Base-by-base conservation (phyloP, 495 filamentous ascomycete genomes). In the Extremus antarcticus region DNA sequence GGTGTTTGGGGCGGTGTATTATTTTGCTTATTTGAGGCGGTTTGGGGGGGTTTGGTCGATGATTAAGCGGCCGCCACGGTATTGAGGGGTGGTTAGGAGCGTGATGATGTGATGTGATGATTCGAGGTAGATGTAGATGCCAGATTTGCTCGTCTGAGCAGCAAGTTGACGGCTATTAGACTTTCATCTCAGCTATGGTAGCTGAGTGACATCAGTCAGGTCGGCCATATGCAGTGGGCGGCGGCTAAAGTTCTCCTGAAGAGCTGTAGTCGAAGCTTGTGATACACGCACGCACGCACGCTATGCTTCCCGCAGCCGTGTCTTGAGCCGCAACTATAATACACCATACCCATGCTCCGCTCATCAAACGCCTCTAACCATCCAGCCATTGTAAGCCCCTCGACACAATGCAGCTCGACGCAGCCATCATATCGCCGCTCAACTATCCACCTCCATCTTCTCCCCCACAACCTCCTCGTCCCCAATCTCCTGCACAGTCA, bases 361-460 rank as follows among this genome's bases (percentile, higher is more conserved):
- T 35, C 29, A 4, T 7, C 29, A 35, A 35, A 35, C 29, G 29
- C 29, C 29, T 35, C 13, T 13, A 4, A 7, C 13, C 29, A 7
- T 35, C 13, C 29, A n/a, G n/a, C n/a, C n/a, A n/a, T n/a, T n/a
- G n/a, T n/a, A n/a, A n/a, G n/a, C n/a, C n/a, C n/a, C n/a, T n/a
- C n/a, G n/a, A n/a, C n/a, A n/a, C n/a, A n/a, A n/a, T n/a, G n/a
- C 13, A 7, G 29, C 29, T 35, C 13, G 29, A 35, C 13, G 29
- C 13, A n/a, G n/a, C n/a, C n/a, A n/a, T n/a, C n/a, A n/a, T n/a
- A n/a, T 35, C 7, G 13, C 29, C 13, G 7, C 29, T 52, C 50
- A 52, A 11, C 24, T 52, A 72, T 97, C 92, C 35, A 99, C 81
- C 65, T 99, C 94, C 94, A 99, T 99, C 71, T 81, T 86, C 76